Evolutionary conservation across 2,329 filamentous ascomycete genomes (phyloP).

Genomic region (Rachicladosporium sp.): DNA sequence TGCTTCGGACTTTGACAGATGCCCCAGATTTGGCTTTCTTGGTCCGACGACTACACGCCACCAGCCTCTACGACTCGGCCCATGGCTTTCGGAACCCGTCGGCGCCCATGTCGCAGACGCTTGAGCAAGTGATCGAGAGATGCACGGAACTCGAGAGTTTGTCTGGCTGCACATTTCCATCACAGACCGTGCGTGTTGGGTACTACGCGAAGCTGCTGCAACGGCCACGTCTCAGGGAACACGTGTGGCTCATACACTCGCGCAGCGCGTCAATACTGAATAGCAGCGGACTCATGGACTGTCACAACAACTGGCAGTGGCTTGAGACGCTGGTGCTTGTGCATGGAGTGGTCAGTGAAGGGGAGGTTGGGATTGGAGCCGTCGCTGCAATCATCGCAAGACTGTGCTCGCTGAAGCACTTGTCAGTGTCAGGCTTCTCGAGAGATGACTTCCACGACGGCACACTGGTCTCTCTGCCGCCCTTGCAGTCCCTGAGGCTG

Average conservation of each 20-base stretch:
- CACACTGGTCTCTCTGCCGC: constrained; percentile 40
- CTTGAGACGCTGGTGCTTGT: constrained; percentile 44
- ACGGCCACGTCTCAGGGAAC: constrained; percentile 40
- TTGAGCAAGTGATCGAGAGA: constrained; percentile 43
- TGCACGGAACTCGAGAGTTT: constrained; percentile 46
- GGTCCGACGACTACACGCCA: constrained; percentile 38
- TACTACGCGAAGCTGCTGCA: too few relatives aligned
- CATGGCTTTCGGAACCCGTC: constrained; percentile 28
- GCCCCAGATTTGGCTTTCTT: constrained; percentile 38
- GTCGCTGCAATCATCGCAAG: constrained; percentile 42
- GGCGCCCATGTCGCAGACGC: constrained; percentile 1
- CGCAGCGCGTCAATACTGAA: constrained; percentile 29
- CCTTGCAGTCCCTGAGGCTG: constrained; percentile 41
- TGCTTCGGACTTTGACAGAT: constrained; percentile 43
- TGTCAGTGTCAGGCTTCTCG: constrained; percentile 43
- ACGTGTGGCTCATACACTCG: constrained; percentile 40
- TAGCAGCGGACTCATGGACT: constrained; percentile 41
- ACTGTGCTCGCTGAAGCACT: constrained; percentile 39
- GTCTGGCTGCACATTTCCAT: constrained; percentile 38
- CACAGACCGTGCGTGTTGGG: too few relatives aligned
- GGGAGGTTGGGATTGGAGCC: constrained; percentile 39
- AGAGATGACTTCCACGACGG: constrained; percentile 43
- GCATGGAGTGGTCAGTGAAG: constrained; percentile 22
- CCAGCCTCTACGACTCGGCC: too few relatives aligned
- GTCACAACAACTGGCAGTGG: constrained; percentile 37